phyloP scores from a whole-genome alignment of 2,329 filamentous ascomycete species.

The Hypoxylon sp. region DNA sequence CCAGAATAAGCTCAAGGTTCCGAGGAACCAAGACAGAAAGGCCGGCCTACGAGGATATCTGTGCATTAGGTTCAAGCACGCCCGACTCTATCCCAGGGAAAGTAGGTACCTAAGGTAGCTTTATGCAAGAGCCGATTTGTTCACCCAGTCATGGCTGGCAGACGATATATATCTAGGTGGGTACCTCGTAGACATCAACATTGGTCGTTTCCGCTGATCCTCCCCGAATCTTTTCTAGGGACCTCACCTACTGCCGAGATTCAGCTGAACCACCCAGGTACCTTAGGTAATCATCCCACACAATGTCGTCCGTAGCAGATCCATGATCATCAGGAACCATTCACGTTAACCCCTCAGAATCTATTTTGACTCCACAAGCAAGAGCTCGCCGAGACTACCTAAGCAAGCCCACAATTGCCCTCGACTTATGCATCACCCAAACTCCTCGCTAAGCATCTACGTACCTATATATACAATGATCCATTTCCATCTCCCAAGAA shows the following conservation, averaged over 20 bases:
- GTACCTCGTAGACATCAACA: not conserved
- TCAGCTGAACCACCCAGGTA: not conserved
- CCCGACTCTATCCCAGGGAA: no score
- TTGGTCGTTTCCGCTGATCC: no score
- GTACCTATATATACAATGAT: not conserved
- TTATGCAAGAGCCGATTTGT: no score
- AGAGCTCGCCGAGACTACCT: not conserved
- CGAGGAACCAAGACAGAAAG: no score
- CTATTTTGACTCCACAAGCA: not conserved
- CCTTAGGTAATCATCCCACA: not conserved
- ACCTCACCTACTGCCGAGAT: not conserved
- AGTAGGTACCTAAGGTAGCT: no score
- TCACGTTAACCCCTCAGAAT: not conserved
- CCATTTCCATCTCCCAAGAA: not conserved
- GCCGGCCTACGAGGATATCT: no score
- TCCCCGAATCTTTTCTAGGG: not conserved
- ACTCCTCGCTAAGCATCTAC: conserved; percentile 25
- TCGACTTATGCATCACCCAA: conserved; percentile 8
- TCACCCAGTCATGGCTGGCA: no score
- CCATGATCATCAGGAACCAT: not conserved
- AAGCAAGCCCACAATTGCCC: not conserved
- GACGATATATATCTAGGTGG: no score
- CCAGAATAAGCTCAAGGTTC: no score
- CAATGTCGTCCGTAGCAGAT: not conserved
- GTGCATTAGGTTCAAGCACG: no score